Base-by-base conservation (phyloP, 768 basidiomycete species). In the Boletellus sp. region DNA sequence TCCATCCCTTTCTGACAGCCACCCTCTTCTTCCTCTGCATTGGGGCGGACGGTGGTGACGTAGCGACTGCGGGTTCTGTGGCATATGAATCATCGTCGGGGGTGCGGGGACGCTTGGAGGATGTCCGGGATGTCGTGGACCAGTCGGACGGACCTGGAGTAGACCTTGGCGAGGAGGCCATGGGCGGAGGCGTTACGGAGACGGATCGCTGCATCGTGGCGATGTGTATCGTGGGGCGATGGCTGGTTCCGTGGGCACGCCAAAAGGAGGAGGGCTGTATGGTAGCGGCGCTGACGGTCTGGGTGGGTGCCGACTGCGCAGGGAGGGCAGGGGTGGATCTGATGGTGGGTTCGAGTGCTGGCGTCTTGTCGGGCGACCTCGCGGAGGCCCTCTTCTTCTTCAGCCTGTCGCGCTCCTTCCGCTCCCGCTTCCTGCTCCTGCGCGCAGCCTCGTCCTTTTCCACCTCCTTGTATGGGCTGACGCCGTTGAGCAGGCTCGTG, bases 1-100 rank as follows among this genome's bases (percentile, higher is more conserved):
- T 91, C 89, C 89, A 91, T 16, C 89, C 89, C 67, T 91, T 91
- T 70, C 77, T 83, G 32, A 78, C 83, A 0, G 78, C 72, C 19
- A 83, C 76, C 38, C 77, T 72, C 57, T 84, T 83, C 73, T 80
- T 87, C 66, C 75, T 78, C 39, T 77, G 76, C n/a, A 61, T 71
- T 23, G 58, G 63, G 9, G 31, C 37, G 22, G 60, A 59, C 11
- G 64, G 54, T n/a, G 59, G 53, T 1, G 68, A 23, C 4, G 53
- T 50, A 7, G 42, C 53, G 32, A 54, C 61, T 38, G 45, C 60
- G 35, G 55, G 61, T 47, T 65, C 59, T 51, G 51, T 51, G 24
- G 76, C 49, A 22, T 74, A 62, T 16, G 77, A 76, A 53, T 79
- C 76, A 52, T 90, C 86, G 47, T 78, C 78, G 9, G 89, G 89